Base-by-base conservation (phyloP, 345 rosid genomes). In the Clarkia xantiana region DNA sequence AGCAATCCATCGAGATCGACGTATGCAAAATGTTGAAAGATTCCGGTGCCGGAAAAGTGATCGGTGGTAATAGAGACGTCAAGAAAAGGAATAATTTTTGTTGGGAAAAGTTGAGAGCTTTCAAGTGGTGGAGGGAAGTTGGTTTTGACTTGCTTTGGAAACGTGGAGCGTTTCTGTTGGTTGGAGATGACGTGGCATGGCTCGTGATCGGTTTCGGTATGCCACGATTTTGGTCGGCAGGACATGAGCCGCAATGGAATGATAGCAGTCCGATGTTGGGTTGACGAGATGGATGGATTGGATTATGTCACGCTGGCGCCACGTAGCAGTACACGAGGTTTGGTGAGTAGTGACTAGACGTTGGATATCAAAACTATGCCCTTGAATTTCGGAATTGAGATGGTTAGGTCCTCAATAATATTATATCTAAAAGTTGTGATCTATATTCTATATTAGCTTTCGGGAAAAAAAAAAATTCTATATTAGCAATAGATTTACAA, bases 211-310 rank as follows among this genome's bases (percentile, higher is more conserved):
- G 15, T 62, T 49, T 19, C 34, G 19, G 67, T 39, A 54, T n/a
- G 54, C 67, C 83, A 68, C 75, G 59, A 66, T 56, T 58, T 48
- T 47, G 54, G 40, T 51, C 47, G 46, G 54, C 11, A 23, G 0
- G 61, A 47, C 78, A 66, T 62, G 62, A 62, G 66, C 52, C 46
- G 22, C 0, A 1, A 0, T 23, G 40, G 40, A 12, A 46, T 51
- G 11, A 25, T 12, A 1, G 41, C 61, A 19, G 57, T 63, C 17
- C 44, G 51, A 49, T 49, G 7, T 0, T 23, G 0, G 2, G 13
- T 0, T 1, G 38, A 34, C 9, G 23, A 16, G 54, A 53, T 29
- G 14, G 42, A 53, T 57, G 69, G 58, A 0, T 9, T 3, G 1
- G 18, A 18, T 1, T 12, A 20, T 0, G 58, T 57, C 71, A 63